Evolutionary conservation across 2,329 filamentous ascomycete genomes (phyloP), one percentile per base, ranked within the genome.

Genomic region (Fulvia fulva): DNA sequence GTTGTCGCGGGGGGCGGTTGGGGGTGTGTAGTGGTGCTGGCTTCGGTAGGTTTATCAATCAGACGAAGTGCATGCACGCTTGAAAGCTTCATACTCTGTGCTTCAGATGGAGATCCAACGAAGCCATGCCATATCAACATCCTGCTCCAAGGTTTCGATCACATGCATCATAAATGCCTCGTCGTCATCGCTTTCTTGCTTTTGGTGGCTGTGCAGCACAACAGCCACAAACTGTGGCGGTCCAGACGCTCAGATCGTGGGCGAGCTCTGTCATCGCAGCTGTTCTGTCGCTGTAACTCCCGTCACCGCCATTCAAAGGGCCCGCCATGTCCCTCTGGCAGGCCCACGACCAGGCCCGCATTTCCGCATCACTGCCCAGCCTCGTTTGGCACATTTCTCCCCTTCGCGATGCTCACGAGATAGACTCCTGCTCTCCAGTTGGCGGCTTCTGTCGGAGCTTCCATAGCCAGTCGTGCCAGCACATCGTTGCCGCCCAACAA

Each of bases 401-500:
- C 26, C 28, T n/a, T 28, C 47, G 26, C 26, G n/a, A 50, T 50
- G 47, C 26, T 28, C 47, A 50, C 47, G 47, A 12, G 47, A 32
- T 50, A 50, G 47, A 28, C 9, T 5, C 25, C 25, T 32, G 23
- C 23, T 21, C 11, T 50, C 25, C 47, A 9, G 25, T 32, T 32
- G 47, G 47, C 46, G 47, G 47, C 47, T 50, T 50, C 26, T 50
- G 47, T 32, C 47, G 47, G 47, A 32, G 47, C 47, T 19, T 19
- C 32, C 22, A 12, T 16, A 21, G 47, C 47, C 23, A 50, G n/a
- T 50, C 47, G 47, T 50, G 47, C 47, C 47, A 50, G 11, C 47
- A 50, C 47, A 50, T 25, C 47, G 26, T 54, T 46, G 52, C 52
- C 52, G 52, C 52, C 52, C 43, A 54, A 54, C 41, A 23, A 19